A percentile compares a stretch with the other conserved stretches of the same genome.
These are phyloP conservation scores for Nevesoporus exiguus DNA, from an alignment of 768 basidiomycete genomes.

Conservation along the genomic window DNA sequence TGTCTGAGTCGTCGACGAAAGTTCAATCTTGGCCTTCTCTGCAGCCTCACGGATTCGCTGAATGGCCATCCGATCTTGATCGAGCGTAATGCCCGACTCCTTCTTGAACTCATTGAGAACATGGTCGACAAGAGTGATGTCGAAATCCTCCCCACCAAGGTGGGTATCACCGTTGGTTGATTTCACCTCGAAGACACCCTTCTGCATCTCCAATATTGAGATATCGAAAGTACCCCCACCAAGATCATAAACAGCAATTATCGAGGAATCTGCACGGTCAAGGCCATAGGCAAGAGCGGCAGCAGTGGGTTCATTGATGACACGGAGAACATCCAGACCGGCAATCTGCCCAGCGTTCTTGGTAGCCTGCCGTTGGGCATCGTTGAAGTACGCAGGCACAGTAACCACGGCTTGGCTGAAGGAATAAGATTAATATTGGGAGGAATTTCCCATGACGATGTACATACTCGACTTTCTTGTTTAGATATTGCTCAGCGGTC, in stretches of 20 bases:
- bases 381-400: conserved; percentile 99
- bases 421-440: background rate
- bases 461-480: conserved; percentile 89
- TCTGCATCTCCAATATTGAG: conserved; percentile 98
- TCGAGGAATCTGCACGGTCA: conserved; percentile 72
- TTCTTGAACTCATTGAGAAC: conserved; percentile 94
- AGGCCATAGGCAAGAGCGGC: conserved; percentile 98
- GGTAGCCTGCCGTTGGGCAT: conserved; percentile 98
- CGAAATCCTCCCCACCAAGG: conserved; percentile 96
- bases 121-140: conserved; percentile 82
- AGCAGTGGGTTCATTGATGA: conserved; percentile 99
- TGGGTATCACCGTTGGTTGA: conserved; percentile 99
- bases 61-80: conserved; percentile 90
- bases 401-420: conserved; percentile 84
- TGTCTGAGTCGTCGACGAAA: conserved; percentile 92
- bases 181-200: conserved; percentile 99
- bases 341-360: conserved; percentile 98
- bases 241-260: conserved; percentile 98
- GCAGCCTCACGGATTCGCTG: conserved; percentile 99
- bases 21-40: conserved; percentile 98
- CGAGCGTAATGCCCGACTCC: conserved; percentile 77
- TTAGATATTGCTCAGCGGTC: conserved; percentile 90
- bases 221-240: conserved; percentile 99
- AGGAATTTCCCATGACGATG: background rate
- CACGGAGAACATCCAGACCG: conserved; percentile 94